phyloP scores from a whole-genome alignment of 192 early-diverging fungal species.

The Backusella circina region DNA sequence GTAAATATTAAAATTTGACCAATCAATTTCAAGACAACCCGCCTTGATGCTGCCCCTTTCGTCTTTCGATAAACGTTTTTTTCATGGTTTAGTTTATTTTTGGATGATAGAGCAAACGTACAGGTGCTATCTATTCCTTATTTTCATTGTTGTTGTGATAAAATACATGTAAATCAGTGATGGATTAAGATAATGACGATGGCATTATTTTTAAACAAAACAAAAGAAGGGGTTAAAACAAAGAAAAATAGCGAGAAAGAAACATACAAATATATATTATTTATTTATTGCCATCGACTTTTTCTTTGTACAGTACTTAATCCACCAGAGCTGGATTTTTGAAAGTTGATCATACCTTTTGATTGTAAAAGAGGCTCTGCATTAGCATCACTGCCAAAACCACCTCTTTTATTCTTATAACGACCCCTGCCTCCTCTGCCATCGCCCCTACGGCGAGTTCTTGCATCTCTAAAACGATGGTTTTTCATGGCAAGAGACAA shows the following conservation, averaged over 20 bases:
- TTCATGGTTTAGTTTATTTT: background rate
- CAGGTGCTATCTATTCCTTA: too few relatives aligned
- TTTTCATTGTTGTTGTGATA: too few relatives aligned
- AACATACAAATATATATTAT: background rate
- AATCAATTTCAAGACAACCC: background rate
- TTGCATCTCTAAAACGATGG: slow-evolving; percentile 51
- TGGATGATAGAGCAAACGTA: too few relatives aligned
- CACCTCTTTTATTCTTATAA: background rate
- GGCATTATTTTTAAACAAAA: too few relatives aligned
- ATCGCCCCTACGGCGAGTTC: slow-evolving; percentile 38
- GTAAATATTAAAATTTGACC: background rate
- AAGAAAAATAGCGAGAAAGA: background rate
- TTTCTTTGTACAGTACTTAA: background rate
- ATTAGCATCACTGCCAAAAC: background rate
- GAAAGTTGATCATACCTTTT: slow-evolving; percentile 10
- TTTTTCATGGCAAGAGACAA: slow-evolving; percentile 56
- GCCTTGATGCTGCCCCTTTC: background rate
- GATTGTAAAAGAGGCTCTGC: background rate
- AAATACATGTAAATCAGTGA: too few relatives aligned
- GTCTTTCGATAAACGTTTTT: background rate
- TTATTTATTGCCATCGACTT: slow-evolving; percentile 10
- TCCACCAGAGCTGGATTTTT: background rate
- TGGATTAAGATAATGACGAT: too few relatives aligned
- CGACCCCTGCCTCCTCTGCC: slow-evolving; percentile 27
- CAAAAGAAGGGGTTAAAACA: background rate